Evolutionary conservation across 352 stramenopile genomes (phyloP).

Genomic region (Globisporangium sylvaticum): DNA sequence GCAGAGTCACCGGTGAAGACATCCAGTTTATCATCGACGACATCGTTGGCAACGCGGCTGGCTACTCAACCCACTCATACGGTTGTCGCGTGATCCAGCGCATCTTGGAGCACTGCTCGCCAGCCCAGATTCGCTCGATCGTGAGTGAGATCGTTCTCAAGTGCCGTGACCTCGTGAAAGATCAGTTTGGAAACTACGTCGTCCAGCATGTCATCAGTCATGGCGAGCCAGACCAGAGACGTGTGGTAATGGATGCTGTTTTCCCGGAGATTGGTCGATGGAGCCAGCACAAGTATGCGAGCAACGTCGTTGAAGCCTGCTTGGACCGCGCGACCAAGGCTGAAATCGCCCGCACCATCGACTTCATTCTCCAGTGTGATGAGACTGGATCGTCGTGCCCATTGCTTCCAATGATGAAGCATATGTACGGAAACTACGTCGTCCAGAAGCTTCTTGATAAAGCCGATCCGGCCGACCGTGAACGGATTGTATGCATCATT

Average conservation of each 20-base stretch:
- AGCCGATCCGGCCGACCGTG: conserved; percentile 76
- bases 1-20: conserved; percentile 69
- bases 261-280: conserved; percentile 87
- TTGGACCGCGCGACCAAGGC: conserved; percentile 84
- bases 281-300: conserved; percentile 95
- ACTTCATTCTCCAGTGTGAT: conserved; percentile 75
- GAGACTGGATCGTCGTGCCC: conserved; percentile 65
- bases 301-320: conserved; percentile 95
- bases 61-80: conserved; percentile 96
- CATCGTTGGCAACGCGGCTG: conserved; percentile 90
- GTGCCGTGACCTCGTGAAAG: conserved; percentile 85
- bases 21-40: conserved; percentile 98
- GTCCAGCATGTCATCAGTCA: conserved; percentile 98
- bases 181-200: conserved; percentile 99
- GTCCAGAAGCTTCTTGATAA: conserved; percentile 95
- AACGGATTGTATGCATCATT: conserved; percentile 90
- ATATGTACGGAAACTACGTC: conserved; percentile 97
- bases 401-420: conserved; percentile 93
- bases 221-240: conserved; percentile 78
- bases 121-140: conserved; percentile 89
- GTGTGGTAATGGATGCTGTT: conserved; percentile 83
- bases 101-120: conserved; percentile 94
- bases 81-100: conserved; percentile 97
- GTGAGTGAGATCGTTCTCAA: conserved; percentile 92
- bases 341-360: conserved; percentile 78